Conservation (phyloP, 768 basidiomycete genomes). For the Coprinopsis sp. region DNA sequence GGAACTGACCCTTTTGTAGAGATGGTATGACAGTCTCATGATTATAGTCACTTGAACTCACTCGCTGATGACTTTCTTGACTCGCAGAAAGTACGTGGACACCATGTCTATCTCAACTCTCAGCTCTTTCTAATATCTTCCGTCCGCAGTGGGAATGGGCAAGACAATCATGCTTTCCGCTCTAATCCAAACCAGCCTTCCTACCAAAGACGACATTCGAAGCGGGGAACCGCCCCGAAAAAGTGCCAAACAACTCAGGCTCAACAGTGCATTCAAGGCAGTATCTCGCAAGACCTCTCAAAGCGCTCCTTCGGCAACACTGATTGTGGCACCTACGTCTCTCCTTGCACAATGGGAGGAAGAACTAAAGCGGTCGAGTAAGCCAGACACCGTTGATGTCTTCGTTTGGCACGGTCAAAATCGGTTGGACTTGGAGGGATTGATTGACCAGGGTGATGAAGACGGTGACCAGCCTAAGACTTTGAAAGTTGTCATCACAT, state of each 20-base stretch:
- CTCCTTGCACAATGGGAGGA: constrained; percentile 91
- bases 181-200: constrained; percentile 76
- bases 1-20: constrained; percentile 19
- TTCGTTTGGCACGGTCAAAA: constrained; percentile 89
- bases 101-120: background rate
- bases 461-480: constrained; percentile 26
- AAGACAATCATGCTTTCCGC: constrained; percentile 93
- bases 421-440: constrained; percentile 62
- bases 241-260: constrained; percentile 53
- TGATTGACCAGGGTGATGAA: constrained; percentile 52
- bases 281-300: constrained; percentile 28
- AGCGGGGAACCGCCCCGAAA: constrained; percentile 21
- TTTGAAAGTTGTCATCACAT: constrained; percentile 83
- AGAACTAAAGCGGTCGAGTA: constrained; percentile 83
- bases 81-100: too few species aligned
- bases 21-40: constrained; percentile 33
- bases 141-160: constrained; percentile 80
- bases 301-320: constrained; percentile 55
- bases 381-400: constrained; percentile 58
- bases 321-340: constrained; percentile 91
- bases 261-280: constrained; percentile 60
- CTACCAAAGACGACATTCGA: constrained; percentile 35
- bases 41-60: background rate
- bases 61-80: too few species aligned
- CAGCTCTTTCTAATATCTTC: constrained; percentile 6